Percentiles rank a stretch among this genome's conserved stretches.
Evolutionary conservation across 2,329 filamentous ascomycete genomes (phyloP).

Genomic region (Cladosporium sp.): DNA sequence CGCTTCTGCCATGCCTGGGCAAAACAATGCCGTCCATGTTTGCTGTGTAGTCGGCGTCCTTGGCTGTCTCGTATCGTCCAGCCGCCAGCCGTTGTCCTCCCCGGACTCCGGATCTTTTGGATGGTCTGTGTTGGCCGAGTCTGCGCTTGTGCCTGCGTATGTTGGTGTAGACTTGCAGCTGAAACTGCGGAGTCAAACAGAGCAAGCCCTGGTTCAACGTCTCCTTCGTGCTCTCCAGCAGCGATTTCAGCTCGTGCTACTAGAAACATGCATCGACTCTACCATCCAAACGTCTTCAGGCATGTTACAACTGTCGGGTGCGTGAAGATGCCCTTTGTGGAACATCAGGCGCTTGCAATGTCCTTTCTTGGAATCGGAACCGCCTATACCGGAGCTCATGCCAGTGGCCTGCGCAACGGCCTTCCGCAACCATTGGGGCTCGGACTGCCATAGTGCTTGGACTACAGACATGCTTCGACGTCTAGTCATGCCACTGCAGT

Average conservation of each 20-base stretch:
- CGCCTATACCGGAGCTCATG: not conserved
- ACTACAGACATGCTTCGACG: not conserved
- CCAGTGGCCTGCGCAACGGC: not conserved
- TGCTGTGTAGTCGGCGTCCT: constrained; percentile 5
- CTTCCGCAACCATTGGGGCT: not conserved
- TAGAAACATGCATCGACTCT: not conserved
- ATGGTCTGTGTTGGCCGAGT: constrained; percentile 9
- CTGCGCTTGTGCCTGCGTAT: not conserved
- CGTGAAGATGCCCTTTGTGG: not conserved
- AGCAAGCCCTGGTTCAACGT: not conserved
- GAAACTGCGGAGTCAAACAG: not conserved
- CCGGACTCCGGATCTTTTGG: constrained; percentile 11
- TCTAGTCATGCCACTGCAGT: not conserved
- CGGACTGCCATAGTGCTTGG: not conserved
- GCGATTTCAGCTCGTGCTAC: not conserved
- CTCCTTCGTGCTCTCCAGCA: not conserved
- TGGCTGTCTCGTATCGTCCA: constrained; percentile 2
- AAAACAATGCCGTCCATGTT: not conserved
- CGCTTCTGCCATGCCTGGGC: not conserved
- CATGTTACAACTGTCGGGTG: not conserved
- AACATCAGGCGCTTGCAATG: not conserved
- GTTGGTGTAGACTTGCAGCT: not conserved
- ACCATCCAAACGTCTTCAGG: not conserved
- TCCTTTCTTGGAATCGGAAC: not conserved
- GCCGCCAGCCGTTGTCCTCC: constrained; percentile 2